Evolutionary conservation across 139 green algal species (phyloP), one percentile per base, ranked within the genome.

Genomic region (Coelastrella sp.): DNA sequence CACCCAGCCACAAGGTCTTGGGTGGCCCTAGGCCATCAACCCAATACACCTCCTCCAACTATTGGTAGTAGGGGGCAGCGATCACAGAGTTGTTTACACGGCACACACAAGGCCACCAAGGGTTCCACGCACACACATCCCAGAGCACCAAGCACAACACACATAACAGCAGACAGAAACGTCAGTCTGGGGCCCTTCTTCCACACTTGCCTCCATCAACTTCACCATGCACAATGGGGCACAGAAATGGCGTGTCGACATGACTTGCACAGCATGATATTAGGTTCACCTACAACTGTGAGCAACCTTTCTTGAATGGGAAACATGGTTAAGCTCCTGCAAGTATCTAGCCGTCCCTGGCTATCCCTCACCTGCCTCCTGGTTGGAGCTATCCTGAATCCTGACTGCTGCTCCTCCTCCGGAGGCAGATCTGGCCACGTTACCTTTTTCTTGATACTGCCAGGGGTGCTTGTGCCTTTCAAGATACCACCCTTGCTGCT

Each of bases 41-140:
- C 57, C 59, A 84, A 25, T 74, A 76, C 37, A 84, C 78, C 60
- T 84, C 60, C 62, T 75, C 78, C 60, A 84, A 43, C 78, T n/a
- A n/a, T n/a, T n/a, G n/a, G n/a, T n/a, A n/a, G n/a, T n/a, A n/a
- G n/a, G n/a, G n/a, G n/a, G n/a, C n/a, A n/a, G n/a, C n/a, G n/a
- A n/a, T n/a, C n/a, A n/a, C n/a, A n/a, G n/a, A n/a, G n/a, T n/a
- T n/a, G n/a, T n/a, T n/a, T n/a, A n/a, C n/a, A n/a, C n/a, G n/a
- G n/a, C n/a, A n/a, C n/a, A n/a, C n/a, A n/a, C n/a, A n/a, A n/a
- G n/a, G n/a, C n/a, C n/a, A n/a, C n/a, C n/a, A n/a, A n/a, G n/a
- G n/a, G n/a, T n/a, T n/a, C n/a, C n/a, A 34, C 30, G 15, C 34
- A 74, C 66, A 74, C 17, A 4, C 34, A 30, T 9, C 13, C 34